phyloP scores from a whole-genome alignment of 495 filamentous ascomycete species.

The Glarea lozoyensis region DNA sequence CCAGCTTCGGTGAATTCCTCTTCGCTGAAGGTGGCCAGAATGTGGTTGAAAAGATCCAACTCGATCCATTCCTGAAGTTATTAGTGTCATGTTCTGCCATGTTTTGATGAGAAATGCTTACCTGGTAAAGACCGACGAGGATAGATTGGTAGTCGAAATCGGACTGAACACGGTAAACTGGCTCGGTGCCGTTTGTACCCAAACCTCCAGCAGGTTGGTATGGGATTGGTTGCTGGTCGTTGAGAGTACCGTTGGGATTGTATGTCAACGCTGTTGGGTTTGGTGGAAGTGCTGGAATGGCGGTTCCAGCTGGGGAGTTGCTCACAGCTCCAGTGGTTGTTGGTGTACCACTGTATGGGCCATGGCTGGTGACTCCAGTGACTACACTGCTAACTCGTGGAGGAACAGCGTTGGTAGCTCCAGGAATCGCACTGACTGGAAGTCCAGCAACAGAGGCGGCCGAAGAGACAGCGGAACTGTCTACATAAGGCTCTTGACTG shows the following conservation, averaged over 20 bases:
- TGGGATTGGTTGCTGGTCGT: conserved; percentile 55
- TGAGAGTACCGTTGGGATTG: conserved; percentile 59
- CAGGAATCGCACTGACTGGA: conserved; percentile 14
- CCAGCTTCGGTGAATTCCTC: conserved; percentile 64
- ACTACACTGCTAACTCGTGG: conserved; percentile 24
- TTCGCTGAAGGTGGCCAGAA: conserved; percentile 58
- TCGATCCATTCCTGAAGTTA: conserved; percentile 92
- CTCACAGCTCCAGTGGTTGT: conserved; percentile 50
- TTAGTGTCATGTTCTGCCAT: too few relatives aligned
- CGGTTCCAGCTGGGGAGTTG: conserved; percentile 36
- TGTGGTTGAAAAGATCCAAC: conserved; percentile 78
- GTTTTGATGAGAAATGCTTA: too few relatives aligned
- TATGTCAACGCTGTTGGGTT: conserved; percentile 50
- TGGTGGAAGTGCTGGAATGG: conserved; percentile 38
- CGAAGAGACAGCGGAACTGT: conserved; percentile 9
- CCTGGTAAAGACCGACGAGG: conserved; percentile 61
- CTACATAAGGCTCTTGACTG: conserved; percentile 6
- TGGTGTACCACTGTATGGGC: conserved; percentile 48
- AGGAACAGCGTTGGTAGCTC: conserved; percentile 9
- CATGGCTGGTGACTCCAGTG: conserved; percentile 27
- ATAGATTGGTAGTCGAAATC: conserved; percentile 73
- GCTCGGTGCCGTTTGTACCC: conserved; percentile 67
- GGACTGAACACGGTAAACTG: conserved; percentile 61
- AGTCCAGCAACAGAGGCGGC: conserved; percentile 10
- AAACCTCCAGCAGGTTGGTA: conserved; percentile 69